Conservation (phyloP, 176 grass and related monocot genomes). For the Guadua angustifolia region DNA sequence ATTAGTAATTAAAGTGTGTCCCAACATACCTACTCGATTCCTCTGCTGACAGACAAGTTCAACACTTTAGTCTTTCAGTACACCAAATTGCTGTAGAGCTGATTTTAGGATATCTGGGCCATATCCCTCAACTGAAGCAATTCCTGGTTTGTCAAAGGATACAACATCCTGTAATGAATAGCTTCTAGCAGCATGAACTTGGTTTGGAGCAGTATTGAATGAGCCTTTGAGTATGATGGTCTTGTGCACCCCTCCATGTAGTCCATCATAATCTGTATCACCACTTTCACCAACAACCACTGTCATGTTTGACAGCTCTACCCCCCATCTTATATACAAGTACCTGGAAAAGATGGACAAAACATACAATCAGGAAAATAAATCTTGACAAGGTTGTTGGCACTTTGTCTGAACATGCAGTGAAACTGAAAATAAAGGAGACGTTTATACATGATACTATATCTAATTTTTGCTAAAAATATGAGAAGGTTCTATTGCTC, state of each 20-base stretch:
- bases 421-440: background rate
- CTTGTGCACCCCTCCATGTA: slow-evolving; percentile 74
- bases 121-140: slow-evolving; percentile 65
- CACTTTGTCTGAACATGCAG: background rate
- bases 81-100: slow-evolving; percentile 61
- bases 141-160: slow-evolving; percentile 70
- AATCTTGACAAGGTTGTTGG: background rate
- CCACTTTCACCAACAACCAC: slow-evolving; percentile 83
- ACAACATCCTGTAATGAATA: slow-evolving; percentile 68
- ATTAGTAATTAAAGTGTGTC: background rate
- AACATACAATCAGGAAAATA: slow-evolving; percentile 25
- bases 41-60: background rate
- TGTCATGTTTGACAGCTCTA: slow-evolving; percentile 68
- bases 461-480: background rate
- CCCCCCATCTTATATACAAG: slow-evolving; percentile 75
- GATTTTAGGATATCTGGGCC: slow-evolving; percentile 42
- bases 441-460: background rate
- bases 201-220: slow-evolving; percentile 61
- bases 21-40: slow-evolving; percentile 39
- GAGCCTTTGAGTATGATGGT: slow-evolving; percentile 74
- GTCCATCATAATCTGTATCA: slow-evolving; percentile 83
- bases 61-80: slow-evolving; percentile 40
- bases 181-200: slow-evolving; percentile 62
- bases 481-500: background rate
- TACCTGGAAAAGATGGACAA: slow-evolving; percentile 60